Evolutionary conservation across 805 yeast species (phyloP).

Genomic region (Ogataea trehalophila): DNA sequence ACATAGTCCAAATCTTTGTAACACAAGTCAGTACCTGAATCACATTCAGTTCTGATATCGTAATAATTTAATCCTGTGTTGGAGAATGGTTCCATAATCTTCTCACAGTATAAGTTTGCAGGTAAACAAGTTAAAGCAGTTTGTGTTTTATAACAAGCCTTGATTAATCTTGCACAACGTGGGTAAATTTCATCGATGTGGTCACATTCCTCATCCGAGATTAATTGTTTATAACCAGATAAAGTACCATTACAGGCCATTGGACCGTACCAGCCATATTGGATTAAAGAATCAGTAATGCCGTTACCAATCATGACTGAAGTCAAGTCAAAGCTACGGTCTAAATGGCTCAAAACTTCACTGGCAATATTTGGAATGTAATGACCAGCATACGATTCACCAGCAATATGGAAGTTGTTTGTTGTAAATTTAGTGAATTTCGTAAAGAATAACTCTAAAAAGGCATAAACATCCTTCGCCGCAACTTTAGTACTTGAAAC

Average conservation of each 20-base stretch:
- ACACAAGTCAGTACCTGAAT: constrained; percentile 58
- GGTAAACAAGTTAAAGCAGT: constrained; percentile 86
- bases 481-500: constrained; percentile 77
- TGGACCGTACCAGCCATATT: constrained; percentile 75
- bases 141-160: constrained; percentile 71
- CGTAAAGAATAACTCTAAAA: constrained; percentile 72
- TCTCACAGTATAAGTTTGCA: constrained; percentile 86
- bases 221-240: constrained; percentile 75
- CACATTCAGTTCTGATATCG: constrained; percentile 81
- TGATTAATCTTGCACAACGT: constrained; percentile 71
- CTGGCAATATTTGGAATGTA: constrained; percentile 87
- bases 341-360: constrained; percentile 65
- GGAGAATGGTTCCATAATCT: constrained; percentile 75
- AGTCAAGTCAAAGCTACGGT: constrained; percentile 54
- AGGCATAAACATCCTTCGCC: constrained; percentile 75
- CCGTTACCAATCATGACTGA: constrained; percentile 91
- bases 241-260: constrained; percentile 82
- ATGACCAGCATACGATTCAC: constrained; percentile 93
- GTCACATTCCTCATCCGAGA: constrained; percentile 75
- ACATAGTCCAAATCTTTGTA: constrained; percentile 74
- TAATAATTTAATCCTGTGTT: constrained; percentile 87
- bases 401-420: constrained; percentile 77
- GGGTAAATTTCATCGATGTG: constrained; percentile 63
- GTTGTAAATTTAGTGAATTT: constrained; percentile 57
- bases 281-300: constrained; percentile 78